A percentile compares a stretch with the other conserved stretches of the same genome.
phyloP scores from a whole-genome alignment of 2,329 filamentous ascomycete genomes.

The Ascosphaera apis region DNA sequence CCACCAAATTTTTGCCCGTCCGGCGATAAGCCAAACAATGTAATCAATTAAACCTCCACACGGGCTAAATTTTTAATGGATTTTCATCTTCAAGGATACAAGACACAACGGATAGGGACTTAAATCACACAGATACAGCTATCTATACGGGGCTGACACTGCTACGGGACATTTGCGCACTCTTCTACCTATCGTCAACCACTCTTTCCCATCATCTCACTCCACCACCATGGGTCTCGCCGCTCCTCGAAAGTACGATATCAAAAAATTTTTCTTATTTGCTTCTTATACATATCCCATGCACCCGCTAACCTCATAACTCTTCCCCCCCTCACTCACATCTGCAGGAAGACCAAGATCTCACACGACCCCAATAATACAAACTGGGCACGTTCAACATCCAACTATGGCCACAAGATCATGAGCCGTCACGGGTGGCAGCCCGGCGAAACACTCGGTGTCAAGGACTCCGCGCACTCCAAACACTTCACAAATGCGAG shows the following conservation, averaged over 20 bases:
- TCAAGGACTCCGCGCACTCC: slow-evolving; percentile 49
- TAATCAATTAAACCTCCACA: no score
- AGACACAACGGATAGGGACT: no score
- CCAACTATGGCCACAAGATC: slow-evolving; percentile 72
- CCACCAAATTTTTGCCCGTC: no score
- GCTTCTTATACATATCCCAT: neutral
- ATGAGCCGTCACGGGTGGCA: slow-evolving; percentile 77
- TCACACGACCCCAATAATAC: slow-evolving; percentile 90
- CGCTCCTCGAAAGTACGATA: slow-evolving; percentile 37
- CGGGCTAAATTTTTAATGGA: no score
- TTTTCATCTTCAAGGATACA: no score
- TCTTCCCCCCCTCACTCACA: neutral
- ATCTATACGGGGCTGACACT: neutral
- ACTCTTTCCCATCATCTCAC: neutral
- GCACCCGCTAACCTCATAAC: neutral
- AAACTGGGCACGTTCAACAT: slow-evolving; percentile 64
- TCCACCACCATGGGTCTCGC: slow-evolving; percentile 38
- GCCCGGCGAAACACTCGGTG: slow-evolving; percentile 63
- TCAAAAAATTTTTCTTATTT: slow-evolving; percentile 9
- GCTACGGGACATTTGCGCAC: neutral
- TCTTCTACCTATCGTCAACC: neutral
- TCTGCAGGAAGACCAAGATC: slow-evolving; percentile 41
- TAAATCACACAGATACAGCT: no score
- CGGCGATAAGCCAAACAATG: no score
- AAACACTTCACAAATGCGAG: slow-evolving; percentile 58